A percentile compares a stretch with the other conserved stretches of the same genome.
These are phyloP conservation scores for Globisporangium rhizosaccharum DNA, from an alignment of 352 stramenopile species.

Conservation along the genomic window DNA sequence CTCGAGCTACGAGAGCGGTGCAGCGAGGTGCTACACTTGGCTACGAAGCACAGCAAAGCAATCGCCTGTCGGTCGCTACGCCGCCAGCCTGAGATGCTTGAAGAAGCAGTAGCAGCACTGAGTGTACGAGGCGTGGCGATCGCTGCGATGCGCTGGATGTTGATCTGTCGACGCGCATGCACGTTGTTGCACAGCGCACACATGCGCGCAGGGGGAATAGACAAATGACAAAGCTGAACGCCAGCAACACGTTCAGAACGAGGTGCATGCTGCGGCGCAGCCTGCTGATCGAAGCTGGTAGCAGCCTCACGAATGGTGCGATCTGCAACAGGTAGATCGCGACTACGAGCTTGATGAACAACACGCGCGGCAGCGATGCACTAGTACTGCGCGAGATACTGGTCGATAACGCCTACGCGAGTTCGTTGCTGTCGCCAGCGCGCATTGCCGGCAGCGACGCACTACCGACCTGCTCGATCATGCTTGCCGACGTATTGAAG, in stretches of 20 bases:
- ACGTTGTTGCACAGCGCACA: conserved; percentile 50
- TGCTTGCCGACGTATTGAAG: conserved; percentile 62
- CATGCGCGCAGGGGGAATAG: conserved; percentile 46
- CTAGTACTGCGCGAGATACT: background rate
- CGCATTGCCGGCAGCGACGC: conserved; percentile 1
- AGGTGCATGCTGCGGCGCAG: conserved; percentile 40
- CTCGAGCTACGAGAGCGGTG: no score
- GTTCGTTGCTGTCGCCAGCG: background rate
- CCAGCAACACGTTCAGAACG: conserved; percentile 35
- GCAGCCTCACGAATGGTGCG: conserved; percentile 32
- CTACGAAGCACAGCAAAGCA: no score
- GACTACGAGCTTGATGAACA: conserved; percentile 53
- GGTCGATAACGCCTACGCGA: conserved; percentile 2
- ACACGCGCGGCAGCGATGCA: conserved; percentile 26
- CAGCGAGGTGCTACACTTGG: no score
- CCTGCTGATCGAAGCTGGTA: conserved; percentile 16
- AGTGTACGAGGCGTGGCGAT: conserved; percentile 57
- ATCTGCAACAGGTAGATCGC: conserved; percentile 47
- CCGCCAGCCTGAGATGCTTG: conserved; percentile 33
- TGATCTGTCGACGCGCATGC: conserved; percentile 36
- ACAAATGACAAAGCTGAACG: conserved; percentile 42
- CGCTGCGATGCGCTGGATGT: conserved; percentile 51
- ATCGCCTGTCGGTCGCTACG: conserved; percentile 3
- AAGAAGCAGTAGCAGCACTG: conserved; percentile 35
- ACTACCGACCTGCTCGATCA: conserved; percentile 50